phyloP scores from a whole-genome alignment of 345 rosid genomes.

The Pistacia atlantica region DNA sequence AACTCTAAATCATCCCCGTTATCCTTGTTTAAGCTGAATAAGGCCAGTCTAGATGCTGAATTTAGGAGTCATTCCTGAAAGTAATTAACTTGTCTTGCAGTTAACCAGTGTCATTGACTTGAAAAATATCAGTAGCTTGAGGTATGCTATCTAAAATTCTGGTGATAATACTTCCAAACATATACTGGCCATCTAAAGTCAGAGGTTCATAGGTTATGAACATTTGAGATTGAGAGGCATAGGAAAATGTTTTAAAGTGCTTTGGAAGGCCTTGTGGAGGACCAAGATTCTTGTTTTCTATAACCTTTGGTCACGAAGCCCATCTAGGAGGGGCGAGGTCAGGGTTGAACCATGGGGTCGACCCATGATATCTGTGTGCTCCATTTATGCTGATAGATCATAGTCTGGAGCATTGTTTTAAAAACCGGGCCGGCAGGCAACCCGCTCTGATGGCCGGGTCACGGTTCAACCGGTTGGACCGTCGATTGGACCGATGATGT shows the following conservation, averaged over 20 bases:
- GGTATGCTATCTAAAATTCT: slow-evolving; percentile 27
- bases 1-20: slow-evolving; percentile 22
- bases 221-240: not conserved
- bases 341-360: slow-evolving; percentile 36
- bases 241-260: slow-evolving; percentile 5
- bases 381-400: too few species aligned
- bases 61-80: slow-evolving; percentile 24
- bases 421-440: too few species aligned
- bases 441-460: too few species aligned
- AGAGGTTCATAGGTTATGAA: not conserved
- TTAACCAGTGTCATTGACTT: not conserved
- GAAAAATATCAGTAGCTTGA: slow-evolving; percentile 3
- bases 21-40: not conserved
- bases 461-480: too few species aligned
- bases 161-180: slow-evolving; percentile 33
- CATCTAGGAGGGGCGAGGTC: slow-evolving; percentile 29
- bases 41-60: slow-evolving; percentile 26
- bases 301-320: slow-evolving; percentile 26
- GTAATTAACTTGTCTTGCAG: not conserved
- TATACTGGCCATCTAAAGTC: slow-evolving; percentile 39
- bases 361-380: slow-evolving; percentile 27
- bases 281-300: slow-evolving; percentile 29
- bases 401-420: too few species aligned
- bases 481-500: too few species aligned
- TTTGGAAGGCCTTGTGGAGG: slow-evolving; percentile 47